These are phyloP conservation scores for Pestalotiopsis sp. DNA, from an alignment of 2,329 filamentous ascomycete species.

Conservation along the genomic window DNA sequence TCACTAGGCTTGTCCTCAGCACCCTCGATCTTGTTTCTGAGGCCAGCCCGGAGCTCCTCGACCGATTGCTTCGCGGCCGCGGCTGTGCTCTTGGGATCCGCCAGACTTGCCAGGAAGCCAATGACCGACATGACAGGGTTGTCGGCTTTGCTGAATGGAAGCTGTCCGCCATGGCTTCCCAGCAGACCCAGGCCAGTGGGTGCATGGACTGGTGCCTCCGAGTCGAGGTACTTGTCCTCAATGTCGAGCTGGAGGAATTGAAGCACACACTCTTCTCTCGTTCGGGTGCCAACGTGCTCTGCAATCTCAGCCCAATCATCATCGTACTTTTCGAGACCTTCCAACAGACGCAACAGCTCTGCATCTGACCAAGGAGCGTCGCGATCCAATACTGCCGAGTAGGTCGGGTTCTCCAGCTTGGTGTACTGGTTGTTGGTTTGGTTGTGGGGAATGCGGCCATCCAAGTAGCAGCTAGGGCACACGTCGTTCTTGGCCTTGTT, in stretches of 20 bases:
- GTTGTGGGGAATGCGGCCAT: slow-evolving; percentile 79
- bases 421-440: slow-evolving; percentile 81
- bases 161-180: slow-evolving; percentile 72
- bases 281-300: slow-evolving; percentile 88
- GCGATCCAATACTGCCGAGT: slow-evolving; percentile 76
- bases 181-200: slow-evolving; percentile 66
- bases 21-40: slow-evolving; percentile 76
- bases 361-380: slow-evolving; percentile 90
- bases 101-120: slow-evolving; percentile 87
- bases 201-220: slow-evolving; percentile 60
- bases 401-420: slow-evolving; percentile 85
- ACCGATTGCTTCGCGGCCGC: slow-evolving; percentile 88
- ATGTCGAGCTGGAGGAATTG: slow-evolving; percentile 97
- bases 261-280: slow-evolving; percentile 92
- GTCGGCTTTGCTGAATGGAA: slow-evolving; percentile 89
- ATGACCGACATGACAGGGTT: slow-evolving; percentile 98
- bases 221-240: slow-evolving; percentile 93
- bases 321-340: slow-evolving; percentile 89
- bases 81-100: slow-evolving; percentile 86
- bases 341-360: slow-evolving; percentile 85
- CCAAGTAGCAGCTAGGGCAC: slow-evolving; percentile 87
- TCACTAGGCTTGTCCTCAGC: slow-evolving; percentile 51
- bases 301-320: slow-evolving; percentile 95
- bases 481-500: slow-evolving; percentile 79
- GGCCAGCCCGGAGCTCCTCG: slow-evolving; percentile 78